Evolutionary conservation across 345 rosid genomes (phyloP), one percentile per base, ranked within the genome.

Genomic region (Lepidium sativum): DNA sequence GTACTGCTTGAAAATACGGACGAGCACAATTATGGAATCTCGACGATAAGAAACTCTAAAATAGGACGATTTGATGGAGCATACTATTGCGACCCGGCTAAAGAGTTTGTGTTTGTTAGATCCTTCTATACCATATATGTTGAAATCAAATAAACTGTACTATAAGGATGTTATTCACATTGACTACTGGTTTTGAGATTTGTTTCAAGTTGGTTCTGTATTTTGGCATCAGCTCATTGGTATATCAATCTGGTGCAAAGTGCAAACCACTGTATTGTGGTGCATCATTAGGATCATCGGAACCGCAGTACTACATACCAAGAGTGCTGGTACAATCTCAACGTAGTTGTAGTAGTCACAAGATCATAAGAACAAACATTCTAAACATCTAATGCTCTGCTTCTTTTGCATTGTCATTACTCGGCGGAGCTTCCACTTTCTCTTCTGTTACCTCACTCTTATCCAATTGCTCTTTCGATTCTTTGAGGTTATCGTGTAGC

Each of bases 401-500:
- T 54, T 72, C 78, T 54, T 52, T 69, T 2, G 12, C 39, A 25
- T 17, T 63, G 35, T 63, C 77, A 60, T 79, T 67, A 63, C 11
- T 44, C 9, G 45, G 33, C 3, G 4, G 66, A 67, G 54, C 48
- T 29, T 61, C 72, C 6, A 15, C 68, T 70, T 75, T 78, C 54
- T 65, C 80, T 37, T 75, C 80, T 69, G 65, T 59, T 21, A 21
- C 72, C 18, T 69, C 74, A 11, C 32, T 57, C 65, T 63, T 68
- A 48, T 68, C 78, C 57, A 54, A 27, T 20, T 52, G 63, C 59
- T 74, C 81, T 73, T 80, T 75, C 42, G 70, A 74, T 67, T 77
- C 82, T 50, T 66, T 79, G 9, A 68, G 15, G 45, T 51, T 63
- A 82, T 81, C 95, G 78, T 80, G 86, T 75, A 83, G 68, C 95